These are phyloP conservation scores for Cryptococcus sp. DNA, from an alignment of 1,284 basidiomycete genomes.

Conservation along the genomic window DNA sequence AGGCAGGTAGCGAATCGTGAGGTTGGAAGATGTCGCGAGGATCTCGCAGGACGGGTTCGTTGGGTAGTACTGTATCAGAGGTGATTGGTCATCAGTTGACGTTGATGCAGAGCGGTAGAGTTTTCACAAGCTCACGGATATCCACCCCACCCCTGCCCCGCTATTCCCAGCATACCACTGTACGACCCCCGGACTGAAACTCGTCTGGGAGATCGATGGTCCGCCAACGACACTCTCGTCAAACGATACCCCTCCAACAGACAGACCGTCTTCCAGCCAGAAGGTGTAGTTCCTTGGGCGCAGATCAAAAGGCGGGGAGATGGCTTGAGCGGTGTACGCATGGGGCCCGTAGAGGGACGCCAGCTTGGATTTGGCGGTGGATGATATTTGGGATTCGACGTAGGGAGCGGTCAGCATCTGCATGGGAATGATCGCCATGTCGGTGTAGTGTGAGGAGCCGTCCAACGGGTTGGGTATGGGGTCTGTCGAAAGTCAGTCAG, in stretches of 20 bases:
- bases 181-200: constrained; percentile 19
- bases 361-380: constrained; percentile 5
- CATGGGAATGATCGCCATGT: constrained; percentile 17
- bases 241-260: constrained; percentile 16
- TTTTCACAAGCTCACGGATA: constrained; percentile 12
- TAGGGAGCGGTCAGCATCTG: constrained; percentile 18
- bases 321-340: constrained; percentile 6
- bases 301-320: constrained; percentile 13
- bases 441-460: constrained; percentile 17
- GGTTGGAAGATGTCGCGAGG: constrained; percentile 2
- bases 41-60: constrained; percentile 6
- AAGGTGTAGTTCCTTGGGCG: constrained; percentile 14
- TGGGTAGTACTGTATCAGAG: constrained; percentile 11
- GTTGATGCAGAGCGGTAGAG: too few species aligned
- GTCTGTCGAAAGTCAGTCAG: constrained; percentile 8
- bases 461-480: constrained; percentile 17
- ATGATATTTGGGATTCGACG: constrained; percentile 10
- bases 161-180: constrained; percentile 21
- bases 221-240: constrained; percentile 18
- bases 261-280: constrained; percentile 17
- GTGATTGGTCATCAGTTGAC: background rate
- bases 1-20: constrained; percentile 10
- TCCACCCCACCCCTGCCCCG: constrained; percentile 20
- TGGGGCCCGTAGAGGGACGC: constrained; percentile 10
- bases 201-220: constrained; percentile 5